Evolutionary conservation across 2,329 filamentous ascomycete species (phyloP).

Genomic region (Aspergillus ochraceus): DNA sequence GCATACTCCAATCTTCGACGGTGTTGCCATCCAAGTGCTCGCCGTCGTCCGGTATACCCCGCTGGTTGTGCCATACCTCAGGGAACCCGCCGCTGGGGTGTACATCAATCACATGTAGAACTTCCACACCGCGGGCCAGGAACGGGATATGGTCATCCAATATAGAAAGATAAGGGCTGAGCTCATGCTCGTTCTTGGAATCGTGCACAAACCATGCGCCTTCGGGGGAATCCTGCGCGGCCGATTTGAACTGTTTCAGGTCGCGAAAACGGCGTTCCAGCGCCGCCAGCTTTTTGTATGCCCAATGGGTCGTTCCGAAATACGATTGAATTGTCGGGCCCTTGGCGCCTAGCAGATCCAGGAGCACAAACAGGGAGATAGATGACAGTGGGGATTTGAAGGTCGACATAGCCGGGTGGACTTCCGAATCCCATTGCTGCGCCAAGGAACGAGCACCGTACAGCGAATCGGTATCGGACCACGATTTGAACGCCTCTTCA

Average conservation of each 20-base stretch:
- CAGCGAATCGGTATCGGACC: conserved; percentile 79
- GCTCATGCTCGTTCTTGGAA: conserved; percentile 53
- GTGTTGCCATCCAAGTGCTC: conserved; percentile 78
- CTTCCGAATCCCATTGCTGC: conserved; percentile 71
- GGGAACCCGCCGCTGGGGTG: conserved; percentile 64
- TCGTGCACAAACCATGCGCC: conserved; percentile 65
- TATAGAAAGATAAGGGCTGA: conserved; percentile 55
- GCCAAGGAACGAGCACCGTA: conserved; percentile 86
- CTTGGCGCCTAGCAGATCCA: conserved; percentile 78
- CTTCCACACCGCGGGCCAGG: conserved; percentile 77
- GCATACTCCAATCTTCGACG: conserved; percentile 81
- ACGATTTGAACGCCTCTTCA: conserved; percentile 83
- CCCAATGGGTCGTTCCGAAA: conserved; percentile 90
- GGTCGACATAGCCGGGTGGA: conserved; percentile 70
- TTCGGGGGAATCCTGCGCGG: conserved; percentile 20
- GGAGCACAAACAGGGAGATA: conserved; percentile 85
- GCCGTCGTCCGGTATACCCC: conserved; percentile 65
- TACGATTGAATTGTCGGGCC: conserved; percentile 77
- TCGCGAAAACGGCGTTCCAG: conserved; percentile 73
- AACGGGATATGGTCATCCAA: conserved; percentile 93
- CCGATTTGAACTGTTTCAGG: conserved; percentile 65
- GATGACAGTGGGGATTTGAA: conserved; percentile 73
- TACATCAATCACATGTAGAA: conserved; percentile 83
- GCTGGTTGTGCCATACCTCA: conserved; percentile 78
- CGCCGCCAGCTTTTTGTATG: conserved; percentile 73